A percentile compares a stretch with the other conserved stretches of the same genome.
phyloP scores from a whole-genome alignment of 2,329 filamentous ascomycete genomes.

The Fusarium tupiense region DNA sequence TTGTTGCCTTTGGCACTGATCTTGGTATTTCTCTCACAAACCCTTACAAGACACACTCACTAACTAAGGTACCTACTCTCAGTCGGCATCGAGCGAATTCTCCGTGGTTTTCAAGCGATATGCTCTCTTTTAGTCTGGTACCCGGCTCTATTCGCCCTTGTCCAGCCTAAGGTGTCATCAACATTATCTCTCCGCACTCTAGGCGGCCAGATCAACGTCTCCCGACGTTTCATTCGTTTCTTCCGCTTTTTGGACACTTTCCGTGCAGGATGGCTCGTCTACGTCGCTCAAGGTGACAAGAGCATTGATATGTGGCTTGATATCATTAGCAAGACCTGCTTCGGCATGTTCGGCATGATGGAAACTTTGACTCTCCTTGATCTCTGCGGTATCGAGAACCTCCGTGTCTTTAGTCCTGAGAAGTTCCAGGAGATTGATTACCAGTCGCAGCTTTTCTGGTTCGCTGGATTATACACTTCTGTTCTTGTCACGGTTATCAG shows the following conservation, averaged over 20 bases:
- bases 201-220: constrained; percentile 56
- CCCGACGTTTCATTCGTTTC: constrained; percentile 71
- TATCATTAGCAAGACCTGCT: constrained; percentile 65
- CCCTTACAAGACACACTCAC: not conserved
- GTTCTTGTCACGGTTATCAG: constrained; percentile 55
- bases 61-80: constrained; percentile 12
- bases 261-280: constrained; percentile 57
- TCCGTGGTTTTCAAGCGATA: constrained; percentile 66
- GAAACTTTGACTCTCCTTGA: constrained; percentile 72
- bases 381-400: constrained; percentile 53
- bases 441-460: constrained; percentile 77
- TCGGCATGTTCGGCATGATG: constrained; percentile 73
- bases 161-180: constrained; percentile 46
- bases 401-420: constrained; percentile 64
- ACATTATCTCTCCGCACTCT: constrained; percentile 49
- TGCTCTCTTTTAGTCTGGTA: constrained; percentile 60
- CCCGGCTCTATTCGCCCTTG: constrained; percentile 51
- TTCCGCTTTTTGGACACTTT: constrained; percentile 75
- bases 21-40: constrained; percentile 50
- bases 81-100: constrained; percentile 70
- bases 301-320: constrained; percentile 59
- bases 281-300: constrained; percentile 42
- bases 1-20: constrained; percentile 59
- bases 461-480: constrained; percentile 67
- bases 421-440: constrained; percentile 58